A percentile compares a stretch with the other conserved stretches of the same genome.
Conservation (phyloP, 768 basidiomycete species). For the Naganishia onofrii region DNA sequence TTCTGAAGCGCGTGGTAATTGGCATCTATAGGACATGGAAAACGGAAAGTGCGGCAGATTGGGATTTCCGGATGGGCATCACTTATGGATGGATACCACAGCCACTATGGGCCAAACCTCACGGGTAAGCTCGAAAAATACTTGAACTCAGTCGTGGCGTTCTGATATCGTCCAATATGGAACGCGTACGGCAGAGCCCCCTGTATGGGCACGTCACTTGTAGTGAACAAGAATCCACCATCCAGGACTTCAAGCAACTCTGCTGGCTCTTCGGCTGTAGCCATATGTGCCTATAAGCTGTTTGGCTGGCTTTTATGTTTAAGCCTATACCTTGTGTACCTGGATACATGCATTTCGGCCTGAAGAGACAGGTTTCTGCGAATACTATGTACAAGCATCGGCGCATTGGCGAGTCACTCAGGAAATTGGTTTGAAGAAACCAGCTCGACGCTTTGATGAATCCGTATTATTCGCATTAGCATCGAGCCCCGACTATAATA, state of each 20-base stretch:
- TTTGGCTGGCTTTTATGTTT: neutral
- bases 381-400: too few species aligned
- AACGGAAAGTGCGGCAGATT: constrained; percentile 50
- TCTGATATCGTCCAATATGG: neutral
- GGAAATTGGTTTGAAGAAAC: too few species aligned
- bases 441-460: too few species aligned
- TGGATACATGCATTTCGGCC: neutral
- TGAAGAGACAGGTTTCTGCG: neutral
- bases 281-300: neutral
- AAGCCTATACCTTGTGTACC: neutral
- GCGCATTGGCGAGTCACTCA: too few species aligned
- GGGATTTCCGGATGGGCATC: constrained; percentile 45
- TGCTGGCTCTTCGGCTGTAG: neutral
- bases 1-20: constrained; percentile 32
- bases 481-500: too few species aligned
- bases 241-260: constrained; percentile 6
- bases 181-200: neutral
- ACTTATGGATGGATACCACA: constrained; percentile 49
- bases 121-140: constrained; percentile 35
- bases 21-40: constrained; percentile 48
- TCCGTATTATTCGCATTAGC: too few species aligned
- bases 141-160: neutral
- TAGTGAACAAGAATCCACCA: constrained; percentile 7
- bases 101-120: constrained; percentile 45
- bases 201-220: constrained; percentile 12